phyloP scores from a whole-genome alignment of 306 rosid genomes.

The Vigna hirtella region DNA sequence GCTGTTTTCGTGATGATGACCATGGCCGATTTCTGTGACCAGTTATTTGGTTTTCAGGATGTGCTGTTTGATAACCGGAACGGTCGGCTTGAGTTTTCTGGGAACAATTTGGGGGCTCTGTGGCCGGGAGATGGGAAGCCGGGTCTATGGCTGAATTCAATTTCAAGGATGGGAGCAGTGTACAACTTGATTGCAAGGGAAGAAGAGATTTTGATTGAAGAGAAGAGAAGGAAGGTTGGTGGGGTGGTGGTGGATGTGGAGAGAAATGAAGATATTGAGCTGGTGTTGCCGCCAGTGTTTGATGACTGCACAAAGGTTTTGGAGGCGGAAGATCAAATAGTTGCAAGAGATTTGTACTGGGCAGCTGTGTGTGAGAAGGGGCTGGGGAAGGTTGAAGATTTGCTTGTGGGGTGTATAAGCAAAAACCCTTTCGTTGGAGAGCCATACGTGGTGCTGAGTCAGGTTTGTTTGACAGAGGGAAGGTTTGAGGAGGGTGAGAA shows the following conservation, averaged over 20 bases:
- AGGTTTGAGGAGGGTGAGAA: conserved; percentile 78
- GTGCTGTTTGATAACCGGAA: conserved; percentile 59
- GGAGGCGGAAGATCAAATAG: conserved; percentile 70
- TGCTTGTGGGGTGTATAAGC: conserved; percentile 61
- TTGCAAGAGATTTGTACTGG: conserved; percentile 86
- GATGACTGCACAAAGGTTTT: conserved; percentile 67
- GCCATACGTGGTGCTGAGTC: conserved; percentile 77
- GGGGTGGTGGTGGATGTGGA: conserved; percentile 1
- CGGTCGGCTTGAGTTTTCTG: conserved; percentile 66
- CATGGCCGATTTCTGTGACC: conserved; percentile 87
- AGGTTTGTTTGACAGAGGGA: conserved; percentile 58
- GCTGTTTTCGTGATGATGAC: conserved; percentile 81
- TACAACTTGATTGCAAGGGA: conserved; percentile 73
- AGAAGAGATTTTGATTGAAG: conserved; percentile 66
- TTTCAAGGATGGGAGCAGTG: conserved; percentile 77
- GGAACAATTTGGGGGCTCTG: conserved; percentile 60
- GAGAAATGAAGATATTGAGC: conserved; percentile 69
- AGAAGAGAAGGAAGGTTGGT: conserved; percentile 39
- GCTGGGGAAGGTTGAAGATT: conserved; percentile 49
- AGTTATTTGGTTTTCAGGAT: conserved; percentile 78
- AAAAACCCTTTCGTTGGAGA: conserved; percentile 85
- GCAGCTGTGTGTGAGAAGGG: conserved; percentile 65
- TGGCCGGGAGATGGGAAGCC: conserved; percentile 91
- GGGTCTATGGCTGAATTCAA: conserved; percentile 84
- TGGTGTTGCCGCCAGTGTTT: conserved; percentile 73